These are phyloP conservation scores for Drechslerella dactyloides DNA, from an alignment of 2,329 filamentous ascomycete genomes.

Conservation along the genomic window DNA sequence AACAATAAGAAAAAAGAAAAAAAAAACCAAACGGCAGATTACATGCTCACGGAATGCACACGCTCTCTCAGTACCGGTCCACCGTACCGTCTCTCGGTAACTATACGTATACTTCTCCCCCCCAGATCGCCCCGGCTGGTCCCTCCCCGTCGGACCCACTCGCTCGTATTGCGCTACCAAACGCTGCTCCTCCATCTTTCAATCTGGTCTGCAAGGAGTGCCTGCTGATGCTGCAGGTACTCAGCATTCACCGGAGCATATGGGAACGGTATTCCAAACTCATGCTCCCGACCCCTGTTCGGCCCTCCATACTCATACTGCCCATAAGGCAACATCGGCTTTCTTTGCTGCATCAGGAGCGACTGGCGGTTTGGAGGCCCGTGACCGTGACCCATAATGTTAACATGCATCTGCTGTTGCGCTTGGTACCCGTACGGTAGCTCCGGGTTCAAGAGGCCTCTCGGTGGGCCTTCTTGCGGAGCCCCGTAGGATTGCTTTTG, in stretches of 20 bases:
- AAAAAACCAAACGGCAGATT: no score
- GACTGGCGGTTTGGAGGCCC: slow-evolving; percentile 11
- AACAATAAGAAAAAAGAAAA: no score
- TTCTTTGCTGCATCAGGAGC: slow-evolving; percentile 21
- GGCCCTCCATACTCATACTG: slow-evolving; percentile 22
- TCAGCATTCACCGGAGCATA: slow-evolving; percentile 46
- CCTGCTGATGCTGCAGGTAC: slow-evolving; percentile 47
- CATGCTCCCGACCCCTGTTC: slow-evolving; percentile 30
- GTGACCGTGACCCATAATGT: slow-evolving; percentile 30
- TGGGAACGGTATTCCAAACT: slow-evolving; percentile 46
- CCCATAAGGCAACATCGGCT: slow-evolving; percentile 7
- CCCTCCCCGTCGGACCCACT: no score
- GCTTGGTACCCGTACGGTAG: slow-evolving; percentile 46
- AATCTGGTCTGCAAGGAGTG: slow-evolving; percentile 45
- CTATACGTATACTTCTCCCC: no score
- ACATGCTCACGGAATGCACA: no score
- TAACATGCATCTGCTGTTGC: slow-evolving; percentile 48
- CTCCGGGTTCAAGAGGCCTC: slow-evolving; percentile 30
- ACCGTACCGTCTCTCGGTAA: no score
- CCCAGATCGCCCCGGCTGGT: no score
- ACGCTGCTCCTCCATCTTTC: slow-evolving; percentile 49
- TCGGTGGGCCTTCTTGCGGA: slow-evolving; percentile 15
- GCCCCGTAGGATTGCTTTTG: slow-evolving; percentile 16
- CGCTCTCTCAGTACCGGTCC: no score
- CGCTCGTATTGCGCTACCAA: slow-evolving; percentile 21